Base-by-base conservation (phyloP, 768 basidiomycete genomes). In the Lactifluus hygrophoroides region DNA sequence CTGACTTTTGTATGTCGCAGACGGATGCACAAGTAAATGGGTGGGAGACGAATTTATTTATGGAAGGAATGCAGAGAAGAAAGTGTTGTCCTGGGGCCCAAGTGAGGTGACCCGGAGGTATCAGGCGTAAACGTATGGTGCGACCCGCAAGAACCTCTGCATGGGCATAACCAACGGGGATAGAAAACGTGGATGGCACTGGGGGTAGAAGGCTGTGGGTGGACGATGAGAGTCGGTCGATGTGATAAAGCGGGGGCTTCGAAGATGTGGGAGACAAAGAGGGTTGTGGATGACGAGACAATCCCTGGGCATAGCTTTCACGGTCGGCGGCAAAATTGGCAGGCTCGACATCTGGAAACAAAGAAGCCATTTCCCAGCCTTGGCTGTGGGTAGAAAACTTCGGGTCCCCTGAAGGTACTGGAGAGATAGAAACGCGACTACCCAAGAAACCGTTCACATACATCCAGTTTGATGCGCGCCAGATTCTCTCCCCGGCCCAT, bases 31-130 rank as follows among this genome's bases (percentile, higher is more conserved):
- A 80, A 0, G 89, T 89, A 69, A 89, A 90, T 2, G 88, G 88
- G 65, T 90, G 88, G 3, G 80, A 77, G 25, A 80, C 77, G 65
- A 84, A 74, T 34, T 71, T 73, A 3, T 83, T 83, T 27, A 91
- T 73, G 30, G 77, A 76, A 0, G 89, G 88, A 19, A 89, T 75
- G 51, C 75, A 80, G 59, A 91, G 74, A 23, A 86, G 75, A 64
- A 90, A 82, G 68, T 88, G 85, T 69, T 90, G 89, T n/a, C 88
- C 89, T 2, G 88, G 82, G 1, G 81, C 77, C 88, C 88, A 90
- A 0, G 75, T 69, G 49, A 86, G 67, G 50, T 76, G 77, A 2
- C 78, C 76, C 0, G 83, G 77, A 0, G 84, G 75, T 54, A 81
- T 72, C 40, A 89, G 71, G 0, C 83, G 81, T n/a, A 90, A 68